A percentile compares a stretch with the other conserved stretches of the same genome.
Conservation (phyloP, 495 filamentous ascomycete genomes). For the Penicillium silybi region DNA sequence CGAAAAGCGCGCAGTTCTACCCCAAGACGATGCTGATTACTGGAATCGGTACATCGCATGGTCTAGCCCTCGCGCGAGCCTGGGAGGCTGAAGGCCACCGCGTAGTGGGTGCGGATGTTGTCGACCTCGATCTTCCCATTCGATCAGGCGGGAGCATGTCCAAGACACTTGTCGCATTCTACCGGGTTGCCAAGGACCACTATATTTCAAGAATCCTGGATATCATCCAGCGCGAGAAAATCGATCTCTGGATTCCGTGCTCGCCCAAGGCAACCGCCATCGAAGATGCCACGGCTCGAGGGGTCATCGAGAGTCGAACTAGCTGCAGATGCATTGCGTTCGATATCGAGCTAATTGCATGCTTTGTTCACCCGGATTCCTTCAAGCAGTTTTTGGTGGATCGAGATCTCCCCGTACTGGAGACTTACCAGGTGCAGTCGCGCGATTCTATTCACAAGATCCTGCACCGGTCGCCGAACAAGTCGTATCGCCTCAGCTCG, state of each 20-base stretch:
- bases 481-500: conserved; percentile 51
- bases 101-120: conserved; percentile 70
- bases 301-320: conserved; percentile 54
- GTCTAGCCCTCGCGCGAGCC: conserved; percentile 60
- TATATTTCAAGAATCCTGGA: conserved; percentile 50
- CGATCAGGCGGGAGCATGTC: conserved; percentile 41
- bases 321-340: conserved; percentile 59
- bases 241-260: conserved; percentile 72
- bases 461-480: conserved; percentile 47
- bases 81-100: conserved; percentile 64
- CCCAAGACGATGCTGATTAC: conserved; percentile 66
- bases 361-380: conserved; percentile 53
- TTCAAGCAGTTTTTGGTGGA: conserved; percentile 54
- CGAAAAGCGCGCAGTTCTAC: conserved; percentile 38
- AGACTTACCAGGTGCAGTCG: conserved; percentile 54
- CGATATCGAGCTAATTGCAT: conserved; percentile 41
- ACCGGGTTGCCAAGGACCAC: conserved; percentile 44
- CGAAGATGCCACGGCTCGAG: conserved; percentile 62
- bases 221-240: conserved; percentile 55
- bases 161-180: conserved; percentile 46
- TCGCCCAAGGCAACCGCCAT: conserved; percentile 55
- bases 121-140: conserved; percentile 48
- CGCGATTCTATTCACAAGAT: conserved; percentile 53
- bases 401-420: conserved; percentile 54
- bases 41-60: conserved; percentile 66